Conservation (phyloP, 257 asterid species). For the Solanum etuberosum region DNA sequence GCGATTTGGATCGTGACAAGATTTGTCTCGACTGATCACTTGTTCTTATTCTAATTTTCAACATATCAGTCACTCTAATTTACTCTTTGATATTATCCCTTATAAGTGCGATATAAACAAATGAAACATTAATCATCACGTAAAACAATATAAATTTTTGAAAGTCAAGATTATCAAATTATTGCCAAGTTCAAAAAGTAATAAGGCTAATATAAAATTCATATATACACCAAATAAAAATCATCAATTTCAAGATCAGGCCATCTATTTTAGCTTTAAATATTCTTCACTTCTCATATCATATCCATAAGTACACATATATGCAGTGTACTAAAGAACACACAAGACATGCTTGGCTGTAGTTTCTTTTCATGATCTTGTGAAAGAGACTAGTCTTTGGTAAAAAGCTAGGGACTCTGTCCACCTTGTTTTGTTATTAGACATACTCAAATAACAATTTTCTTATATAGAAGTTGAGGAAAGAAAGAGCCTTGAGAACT, state of each 20-base stretch:
- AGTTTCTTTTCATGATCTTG: slow-evolving; percentile 13
- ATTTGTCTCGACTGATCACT: not conserved
- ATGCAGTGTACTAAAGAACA: not conserved
- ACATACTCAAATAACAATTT: not conserved
- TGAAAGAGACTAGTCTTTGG: slow-evolving; percentile 22
- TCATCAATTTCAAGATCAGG: not conserved
- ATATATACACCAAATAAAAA: not conserved
- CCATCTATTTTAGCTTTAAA: not conserved
- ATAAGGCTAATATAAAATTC: not conserved
- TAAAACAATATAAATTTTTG: not conserved
- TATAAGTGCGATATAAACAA: not conserved
- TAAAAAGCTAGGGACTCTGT: slow-evolving; percentile 4
- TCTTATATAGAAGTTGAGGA: not conserved
- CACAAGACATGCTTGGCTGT: slow-evolving; percentile 5
- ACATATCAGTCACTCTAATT: not conserved
- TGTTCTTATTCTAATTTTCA: not conserved
- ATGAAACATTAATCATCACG: not conserved
- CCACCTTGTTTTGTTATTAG: not conserved
- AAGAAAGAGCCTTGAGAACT: not conserved
- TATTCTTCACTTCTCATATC: not conserved
- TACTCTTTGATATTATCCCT: not conserved
- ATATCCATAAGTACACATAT: not conserved
- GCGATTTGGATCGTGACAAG: no score
- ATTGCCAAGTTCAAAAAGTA: not conserved
- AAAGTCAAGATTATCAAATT: not conserved